These are phyloP conservation scores for Eragrostis curvula DNA, from an alignment of 176 grass and related monocot species.

Conservation along the genomic window DNA sequence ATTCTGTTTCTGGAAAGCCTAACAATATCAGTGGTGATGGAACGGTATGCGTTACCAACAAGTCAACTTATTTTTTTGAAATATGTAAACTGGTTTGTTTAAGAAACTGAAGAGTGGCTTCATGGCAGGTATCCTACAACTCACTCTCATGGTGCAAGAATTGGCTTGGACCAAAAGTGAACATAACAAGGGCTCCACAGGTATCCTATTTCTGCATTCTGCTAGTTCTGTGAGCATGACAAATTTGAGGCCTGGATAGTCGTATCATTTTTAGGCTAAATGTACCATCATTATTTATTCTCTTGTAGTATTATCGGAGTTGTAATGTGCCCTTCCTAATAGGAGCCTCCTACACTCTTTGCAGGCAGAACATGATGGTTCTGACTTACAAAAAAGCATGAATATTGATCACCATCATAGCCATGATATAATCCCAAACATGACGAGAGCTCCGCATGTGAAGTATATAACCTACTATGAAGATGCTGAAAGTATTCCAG, in stretches of 20 bases:
- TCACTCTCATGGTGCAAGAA: slow-evolving; percentile 99
- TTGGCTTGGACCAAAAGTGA: slow-evolving; percentile 95
- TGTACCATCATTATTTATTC: slow-evolving; percentile 5
- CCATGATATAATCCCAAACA: slow-evolving; percentile 76
- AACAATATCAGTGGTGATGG: slow-evolving; percentile 82
- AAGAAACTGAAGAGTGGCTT: slow-evolving; percentile 28
- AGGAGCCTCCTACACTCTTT: slow-evolving; percentile 22
- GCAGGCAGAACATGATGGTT: slow-evolving; percentile 95
- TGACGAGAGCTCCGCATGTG: slow-evolving; percentile 70
- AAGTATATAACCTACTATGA: slow-evolving; percentile 99
- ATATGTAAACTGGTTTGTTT: slow-evolving; percentile 28
- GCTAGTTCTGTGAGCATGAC: background rate
- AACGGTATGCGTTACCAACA: slow-evolving; percentile 66
- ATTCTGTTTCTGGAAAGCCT: slow-evolving; percentile 81
- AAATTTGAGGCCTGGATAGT: slow-evolving; percentile 3
- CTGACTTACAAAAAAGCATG: slow-evolving; percentile 81
- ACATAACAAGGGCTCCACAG: slow-evolving; percentile 94
- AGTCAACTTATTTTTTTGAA: slow-evolving; percentile 18
- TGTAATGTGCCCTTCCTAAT: background rate
- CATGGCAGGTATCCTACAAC: slow-evolving; percentile 85
- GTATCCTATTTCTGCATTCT: slow-evolving; percentile 49
- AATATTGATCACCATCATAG: slow-evolving; percentile 66
- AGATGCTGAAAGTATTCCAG: slow-evolving; percentile 92
- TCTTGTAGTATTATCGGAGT: slow-evolving; percentile 11
- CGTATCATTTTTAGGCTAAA: slow-evolving; percentile 24